Percentiles rank a stretch among this genome's conserved stretches.
Evolutionary conservation across 2,329 filamentous ascomycete genomes (phyloP).

Genomic region (Sclerotinia spermophila): DNA sequence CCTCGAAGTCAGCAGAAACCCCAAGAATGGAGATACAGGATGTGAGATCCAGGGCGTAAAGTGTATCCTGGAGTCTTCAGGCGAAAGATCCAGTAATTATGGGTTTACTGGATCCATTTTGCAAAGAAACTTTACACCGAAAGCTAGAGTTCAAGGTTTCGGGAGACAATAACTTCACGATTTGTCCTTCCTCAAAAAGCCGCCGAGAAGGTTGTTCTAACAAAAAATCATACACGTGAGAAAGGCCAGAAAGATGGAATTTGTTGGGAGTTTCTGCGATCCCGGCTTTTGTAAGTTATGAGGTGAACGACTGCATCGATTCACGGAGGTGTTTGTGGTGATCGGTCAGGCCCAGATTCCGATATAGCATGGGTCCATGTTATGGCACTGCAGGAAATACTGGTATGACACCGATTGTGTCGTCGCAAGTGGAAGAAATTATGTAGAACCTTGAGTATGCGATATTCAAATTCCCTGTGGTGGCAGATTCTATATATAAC

Average conservation of each 20-base stretch:
- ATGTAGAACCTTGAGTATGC: too few species aligned
- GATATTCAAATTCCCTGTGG: too few species aligned
- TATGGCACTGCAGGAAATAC: not conserved
- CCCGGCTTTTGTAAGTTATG: not conserved
- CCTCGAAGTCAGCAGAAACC: rapidly evolving
- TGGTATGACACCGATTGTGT: too few species aligned
- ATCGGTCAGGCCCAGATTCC: not conserved
- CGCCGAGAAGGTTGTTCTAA: not conserved
- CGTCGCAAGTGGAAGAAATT: too few species aligned
- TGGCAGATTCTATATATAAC: too few species aligned
- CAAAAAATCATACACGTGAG: too few species aligned
- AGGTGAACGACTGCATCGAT: too few species aligned
- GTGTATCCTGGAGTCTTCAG: not conserved
- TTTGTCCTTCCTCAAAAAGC: not conserved
- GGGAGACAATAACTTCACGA: too few species aligned
- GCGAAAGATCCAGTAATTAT: not conserved
- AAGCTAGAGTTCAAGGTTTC: not conserved
- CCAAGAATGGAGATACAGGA: not conserved
- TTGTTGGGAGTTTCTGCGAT: not conserved
- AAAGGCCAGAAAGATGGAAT: not conserved
- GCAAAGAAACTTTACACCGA: rapidly evolving
- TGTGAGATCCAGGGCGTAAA: not conserved
- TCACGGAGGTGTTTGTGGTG: not conserved
- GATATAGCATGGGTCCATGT: not conserved
- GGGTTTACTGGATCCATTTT: not conserved